Conservation (phyloP, 169 alveolate species). For the Hammondia hammondi region DNA sequence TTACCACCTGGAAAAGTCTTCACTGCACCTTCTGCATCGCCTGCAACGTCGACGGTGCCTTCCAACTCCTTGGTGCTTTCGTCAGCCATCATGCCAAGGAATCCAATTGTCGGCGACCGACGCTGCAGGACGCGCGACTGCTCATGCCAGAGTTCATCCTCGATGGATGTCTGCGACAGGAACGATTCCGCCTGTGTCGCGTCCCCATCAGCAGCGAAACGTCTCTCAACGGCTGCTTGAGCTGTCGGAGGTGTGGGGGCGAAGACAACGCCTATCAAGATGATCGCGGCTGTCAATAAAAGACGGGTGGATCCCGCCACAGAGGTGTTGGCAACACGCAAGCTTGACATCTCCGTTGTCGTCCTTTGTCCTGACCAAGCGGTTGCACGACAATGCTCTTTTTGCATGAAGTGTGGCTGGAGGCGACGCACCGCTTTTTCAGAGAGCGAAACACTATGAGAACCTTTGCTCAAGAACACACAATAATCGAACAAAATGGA, state of each 20-base stretch:
- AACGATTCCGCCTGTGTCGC: background rate
- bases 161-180: background rate
- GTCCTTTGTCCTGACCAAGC: background rate
- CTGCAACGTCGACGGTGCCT: background rate
- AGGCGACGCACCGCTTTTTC: too few relatives aligned
- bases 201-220: background rate
- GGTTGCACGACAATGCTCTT: too few relatives aligned
- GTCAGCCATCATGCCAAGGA: background rate
- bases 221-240: background rate
- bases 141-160: background rate
- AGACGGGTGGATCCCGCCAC: background rate
- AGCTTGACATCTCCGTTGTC: background rate
- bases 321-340: background rate
- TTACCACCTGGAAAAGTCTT: background rate
- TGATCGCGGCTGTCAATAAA: background rate
- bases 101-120: background rate
- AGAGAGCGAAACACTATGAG: too few relatives aligned
- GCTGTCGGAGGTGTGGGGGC: background rate
- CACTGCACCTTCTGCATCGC: background rate
- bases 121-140: background rate
- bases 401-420: too few relatives aligned
- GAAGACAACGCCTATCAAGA: background rate
- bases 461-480: too few relatives aligned
- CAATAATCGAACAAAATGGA: too few relatives aligned
- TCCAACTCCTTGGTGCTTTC: background rate